These are phyloP conservation scores for Naganishia randhawae DNA, from an alignment of 768 basidiomycete genomes.

Conservation along the genomic window DNA sequence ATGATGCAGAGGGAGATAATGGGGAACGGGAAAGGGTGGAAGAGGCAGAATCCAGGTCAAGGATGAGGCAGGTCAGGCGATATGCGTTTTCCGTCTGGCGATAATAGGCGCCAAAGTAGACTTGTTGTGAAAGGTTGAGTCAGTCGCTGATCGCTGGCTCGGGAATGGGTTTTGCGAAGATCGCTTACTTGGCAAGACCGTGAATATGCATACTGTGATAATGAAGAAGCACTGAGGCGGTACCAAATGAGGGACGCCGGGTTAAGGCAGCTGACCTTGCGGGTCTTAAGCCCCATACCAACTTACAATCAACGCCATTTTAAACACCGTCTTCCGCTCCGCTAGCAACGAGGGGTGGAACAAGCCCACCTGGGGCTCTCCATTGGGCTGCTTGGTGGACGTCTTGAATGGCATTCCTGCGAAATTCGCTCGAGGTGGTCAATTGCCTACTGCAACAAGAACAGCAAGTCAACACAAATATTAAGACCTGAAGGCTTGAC, in stretches of 20 bases:
- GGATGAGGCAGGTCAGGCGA: slow-evolving; percentile 42
- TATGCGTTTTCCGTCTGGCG: slow-evolving; percentile 41
- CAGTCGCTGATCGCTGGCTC: not conserved
- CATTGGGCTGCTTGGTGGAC: slow-evolving; percentile 27
- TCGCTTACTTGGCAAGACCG: not conserved
- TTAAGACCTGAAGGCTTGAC: not conserved
- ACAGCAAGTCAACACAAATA: not conserved
- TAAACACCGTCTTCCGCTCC: slow-evolving; percentile 37
- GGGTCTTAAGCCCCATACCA: too few species aligned
- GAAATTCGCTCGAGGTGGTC: not conserved
- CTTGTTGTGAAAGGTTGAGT: slow-evolving; percentile 31
- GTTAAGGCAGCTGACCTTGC: not conserved
- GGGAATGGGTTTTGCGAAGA: not conserved
- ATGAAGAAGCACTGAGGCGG: not conserved
- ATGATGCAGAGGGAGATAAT: slow-evolving; percentile 29
- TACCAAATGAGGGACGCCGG: not conserved
- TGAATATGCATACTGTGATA: slow-evolving; percentile 7
- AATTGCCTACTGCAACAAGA: not conserved
- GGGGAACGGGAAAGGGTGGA: slow-evolving; percentile 31
- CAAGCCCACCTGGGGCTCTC: slow-evolving; percentile 30
- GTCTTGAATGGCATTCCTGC: slow-evolving; percentile 2
- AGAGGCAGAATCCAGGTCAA: slow-evolving; percentile 47
- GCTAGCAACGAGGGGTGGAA: slow-evolving; percentile 33
- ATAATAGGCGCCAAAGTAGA: slow-evolving; percentile 49
- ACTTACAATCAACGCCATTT: slow-evolving; percentile 36